Conservation (phyloP, 164 flowering plant species). For the Berberis thunbergii region DNA sequence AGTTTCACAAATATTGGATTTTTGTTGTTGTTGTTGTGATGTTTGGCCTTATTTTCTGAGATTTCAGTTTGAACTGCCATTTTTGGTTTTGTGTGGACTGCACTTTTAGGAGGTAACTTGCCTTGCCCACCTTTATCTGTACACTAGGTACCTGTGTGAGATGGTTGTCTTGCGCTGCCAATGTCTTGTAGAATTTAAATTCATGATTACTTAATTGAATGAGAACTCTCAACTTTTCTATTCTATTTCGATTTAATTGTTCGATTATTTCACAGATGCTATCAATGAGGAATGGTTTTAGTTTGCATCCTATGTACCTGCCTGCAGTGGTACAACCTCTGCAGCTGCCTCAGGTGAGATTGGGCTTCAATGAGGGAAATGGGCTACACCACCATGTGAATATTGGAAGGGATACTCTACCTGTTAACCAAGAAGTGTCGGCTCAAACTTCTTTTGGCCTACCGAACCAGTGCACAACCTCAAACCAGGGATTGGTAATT, state of each 20-base stretch:
- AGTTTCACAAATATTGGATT: too few species aligned
- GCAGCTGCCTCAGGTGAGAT: slow-evolving; percentile 34
- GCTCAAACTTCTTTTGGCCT: slow-evolving; percentile 14
- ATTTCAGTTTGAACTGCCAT: too few species aligned
- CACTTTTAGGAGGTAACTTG: too few species aligned
- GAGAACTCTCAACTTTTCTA: background rate
- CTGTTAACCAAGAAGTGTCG: slow-evolving; percentile 22
- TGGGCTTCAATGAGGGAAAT: slow-evolving; percentile 27
- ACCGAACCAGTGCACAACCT: slow-evolving; percentile 21
- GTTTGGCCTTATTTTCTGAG: too few species aligned
- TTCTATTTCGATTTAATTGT: slow-evolving; percentile 5
- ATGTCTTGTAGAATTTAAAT: too few species aligned
- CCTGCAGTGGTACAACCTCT: slow-evolving; percentile 41
- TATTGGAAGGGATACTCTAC: slow-evolving; percentile 14
- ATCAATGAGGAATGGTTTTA: slow-evolving; percentile 67
- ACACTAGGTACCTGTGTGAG: background rate
- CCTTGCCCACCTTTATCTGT: too few species aligned
- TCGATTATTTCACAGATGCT: slow-evolving; percentile 44
- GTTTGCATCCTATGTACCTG: slow-evolving; percentile 54
- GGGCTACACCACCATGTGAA: slow-evolving; percentile 19
- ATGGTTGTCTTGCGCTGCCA: background rate
- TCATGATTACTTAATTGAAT: background rate
- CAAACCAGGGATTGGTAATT: slow-evolving; percentile 19
- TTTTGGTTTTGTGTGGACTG: too few species aligned
- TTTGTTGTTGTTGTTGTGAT: too few species aligned